Base-by-base conservation (phyloP, 2,329 filamentous ascomycete genomes). In the Colletotrichum scovillei region DNA sequence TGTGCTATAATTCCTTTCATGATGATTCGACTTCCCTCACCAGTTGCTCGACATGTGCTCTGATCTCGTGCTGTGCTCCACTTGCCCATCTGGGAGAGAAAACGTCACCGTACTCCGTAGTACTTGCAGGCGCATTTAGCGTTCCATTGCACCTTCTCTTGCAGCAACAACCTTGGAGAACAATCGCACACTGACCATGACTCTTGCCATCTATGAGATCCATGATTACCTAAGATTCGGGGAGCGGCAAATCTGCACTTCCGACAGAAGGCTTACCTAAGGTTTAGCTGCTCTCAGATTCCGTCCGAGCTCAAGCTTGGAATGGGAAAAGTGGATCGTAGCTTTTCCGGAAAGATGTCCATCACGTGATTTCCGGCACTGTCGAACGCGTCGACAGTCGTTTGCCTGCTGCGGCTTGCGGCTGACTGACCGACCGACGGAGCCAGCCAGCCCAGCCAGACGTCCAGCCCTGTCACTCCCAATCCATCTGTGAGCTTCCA, bases 321-420 rank as follows among this genome's bases (percentile, higher is more conserved):
- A 22, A 32, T 5, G 12, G 8, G 6, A 7, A 16, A n/a, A 19
- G 26, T 26, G 35, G 22, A 5, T 19, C 6, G 7, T n/a, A n/a
- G 32, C 52, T 35, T 42, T 56, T 73, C 70, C 66, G 67, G 60
- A 55, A 58, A 19, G 16, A n/a, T 30, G 4, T 3, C 16, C 3
- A 5, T 56, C 71, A 73, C 71, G 71, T 73, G 71, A 73, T 8
- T 3, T 0, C 7, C 26, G 2, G 8, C 3, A 46, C 60, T 24
- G 35, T 55, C 59, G 73, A 71, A 76, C 75, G 75, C 75, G 75
- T 76, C 67, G 73, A 63, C 67, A 30, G 60, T 75, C 49, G 75
- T 75, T 75, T 76, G 75, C 75, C 75, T 76, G 67, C 69, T 64
- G 73, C 70, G 69, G 64, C 62, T 64, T 66, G 35, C 69, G 69